Evolutionary conservation across 2,329 filamentous ascomycete species (phyloP).

Genomic region (Sphaceloma murrayae): DNA sequence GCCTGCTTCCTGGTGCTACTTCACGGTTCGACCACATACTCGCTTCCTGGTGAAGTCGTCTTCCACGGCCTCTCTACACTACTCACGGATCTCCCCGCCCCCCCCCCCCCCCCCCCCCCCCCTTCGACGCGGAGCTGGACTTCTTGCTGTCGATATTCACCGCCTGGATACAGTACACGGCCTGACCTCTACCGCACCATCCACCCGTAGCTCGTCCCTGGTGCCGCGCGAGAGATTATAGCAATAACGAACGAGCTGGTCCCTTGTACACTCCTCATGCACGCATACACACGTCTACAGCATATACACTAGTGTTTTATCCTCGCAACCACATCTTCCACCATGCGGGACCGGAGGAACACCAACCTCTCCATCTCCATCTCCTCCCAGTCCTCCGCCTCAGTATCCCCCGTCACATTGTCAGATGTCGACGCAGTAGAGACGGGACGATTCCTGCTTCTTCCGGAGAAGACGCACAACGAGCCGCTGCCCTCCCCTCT

Average conservation of each 20-base stretch:
- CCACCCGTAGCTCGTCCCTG: too few species aligned
- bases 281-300: too few species aligned
- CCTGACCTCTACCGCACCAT: too few species aligned
- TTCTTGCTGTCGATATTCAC: too few species aligned
- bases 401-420: slow-evolving; percentile 49
- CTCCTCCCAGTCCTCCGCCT: slow-evolving; percentile 62
- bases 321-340: too few species aligned
- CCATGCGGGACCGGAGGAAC: slow-evolving; percentile 40
- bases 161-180: too few species aligned
- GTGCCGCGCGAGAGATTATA: too few species aligned
- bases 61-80: too few species aligned
- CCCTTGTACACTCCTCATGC: not conserved
- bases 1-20: not conserved
- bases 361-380: slow-evolving; percentile 38
- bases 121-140: slow-evolving; percentile 9
- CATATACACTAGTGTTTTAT: too few species aligned
- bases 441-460: slow-evolving; percentile 42
- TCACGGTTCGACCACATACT: slow-evolving; percentile 1
- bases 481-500: slow-evolving; percentile 22
- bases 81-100: too few species aligned
- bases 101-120: too few species aligned
- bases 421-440: slow-evolving; percentile 50
- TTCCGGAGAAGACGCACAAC: slow-evolving; percentile 13
- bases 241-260: too few species aligned
- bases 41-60: slow-evolving; percentile 12